Percentiles rank a stretch among this genome's conserved stretches.
These are phyloP conservation scores for Amorphotheca resinae DNA, from an alignment of 495 filamentous ascomycete species.

Conservation along the genomic window DNA sequence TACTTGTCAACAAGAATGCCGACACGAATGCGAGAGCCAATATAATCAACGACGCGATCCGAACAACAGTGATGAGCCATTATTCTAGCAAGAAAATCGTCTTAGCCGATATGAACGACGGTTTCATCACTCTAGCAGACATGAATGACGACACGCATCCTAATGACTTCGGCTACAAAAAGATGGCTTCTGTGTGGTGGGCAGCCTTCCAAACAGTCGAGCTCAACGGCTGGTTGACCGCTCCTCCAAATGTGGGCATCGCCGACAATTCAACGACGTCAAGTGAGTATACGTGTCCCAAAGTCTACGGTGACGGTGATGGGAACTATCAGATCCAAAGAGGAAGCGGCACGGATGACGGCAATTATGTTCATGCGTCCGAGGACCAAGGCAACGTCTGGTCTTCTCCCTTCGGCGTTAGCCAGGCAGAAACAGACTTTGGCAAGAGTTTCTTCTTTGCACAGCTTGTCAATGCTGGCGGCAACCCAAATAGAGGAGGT, in stretches of 20 bases:
- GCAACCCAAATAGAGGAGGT: no score
- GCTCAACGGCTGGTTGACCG: no score
- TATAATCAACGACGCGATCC: neutral
- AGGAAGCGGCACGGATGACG: slow-evolving; percentile 6
- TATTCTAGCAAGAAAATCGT: neutral
- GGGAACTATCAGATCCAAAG: neutral
- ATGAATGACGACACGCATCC: neutral
- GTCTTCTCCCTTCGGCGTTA: neutral
- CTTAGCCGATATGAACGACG: neutral
- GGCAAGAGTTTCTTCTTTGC: no score
- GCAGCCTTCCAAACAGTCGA: no score
- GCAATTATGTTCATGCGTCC: slow-evolving; percentile 1
- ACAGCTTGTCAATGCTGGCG: no score
- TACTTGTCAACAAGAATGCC: slow-evolving; percentile 18
- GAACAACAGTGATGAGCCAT: neutral
- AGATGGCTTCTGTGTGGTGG: slow-evolving; percentile 31
- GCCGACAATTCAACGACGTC: slow-evolving; percentile 14
- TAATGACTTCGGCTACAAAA: neutral
- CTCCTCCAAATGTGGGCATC: no score
- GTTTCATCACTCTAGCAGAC: neutral
- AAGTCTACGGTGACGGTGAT: neutral
- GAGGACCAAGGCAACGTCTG: neutral
- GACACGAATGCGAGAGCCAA: neutral
- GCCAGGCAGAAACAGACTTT: no score
- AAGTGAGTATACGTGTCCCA: neutral